Evolutionary conservation across 1,139 yeast genomes (phyloP), one percentile per base, ranked within the genome.

Genomic region (Suhomyces coccinellae): DNA sequence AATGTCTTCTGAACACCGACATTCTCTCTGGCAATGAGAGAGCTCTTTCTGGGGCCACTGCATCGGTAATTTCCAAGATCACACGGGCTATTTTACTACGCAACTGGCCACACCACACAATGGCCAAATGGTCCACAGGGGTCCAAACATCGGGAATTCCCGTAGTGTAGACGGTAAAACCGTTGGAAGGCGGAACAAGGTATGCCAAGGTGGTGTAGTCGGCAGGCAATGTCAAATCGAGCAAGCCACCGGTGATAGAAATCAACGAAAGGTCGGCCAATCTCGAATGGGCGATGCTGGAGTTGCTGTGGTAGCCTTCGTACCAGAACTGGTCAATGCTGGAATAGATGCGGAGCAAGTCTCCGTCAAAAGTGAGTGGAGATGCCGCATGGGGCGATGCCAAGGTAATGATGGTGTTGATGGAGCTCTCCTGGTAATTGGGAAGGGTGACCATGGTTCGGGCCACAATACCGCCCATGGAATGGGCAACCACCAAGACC

Each of bases 401-500:
- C 44, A 95, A 69, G 0, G 99, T 91, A 16, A 93, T 55, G 13
- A 93, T 87, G 0, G 97, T 85, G 57, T 89, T 89, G 14, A 95
- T 80, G 1, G 96, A 85, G 14, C 76, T 79, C 2, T 79, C 79
- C 1, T 71, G 58, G 61, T 89, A 91, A 57, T 89, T 90, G 1
- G 91, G 88, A 46, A 93, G 66, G 0, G 93, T 83, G 12, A 87
- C 71, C 81, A 89, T 80, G 1, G 87, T 83, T 47, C 97, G 71
- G 4, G 96, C 85, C 1, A 91, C 97, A 14, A 91, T 80, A 3
- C 98, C 98, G 31, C 98, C 98, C 98, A 91, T 91, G 1, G 99
- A 93, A 67, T 95, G 99, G 1, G 90, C 97, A 4, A 95, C 60
- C 0, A 95, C 61, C 0, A 91, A 79, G 5, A 95, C 96, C 0